A percentile compares a stretch with the other conserved stretches of the same genome.
Conservation (phyloP, 805 yeast genomes). For the Cyberlindnera maclurae region DNA sequence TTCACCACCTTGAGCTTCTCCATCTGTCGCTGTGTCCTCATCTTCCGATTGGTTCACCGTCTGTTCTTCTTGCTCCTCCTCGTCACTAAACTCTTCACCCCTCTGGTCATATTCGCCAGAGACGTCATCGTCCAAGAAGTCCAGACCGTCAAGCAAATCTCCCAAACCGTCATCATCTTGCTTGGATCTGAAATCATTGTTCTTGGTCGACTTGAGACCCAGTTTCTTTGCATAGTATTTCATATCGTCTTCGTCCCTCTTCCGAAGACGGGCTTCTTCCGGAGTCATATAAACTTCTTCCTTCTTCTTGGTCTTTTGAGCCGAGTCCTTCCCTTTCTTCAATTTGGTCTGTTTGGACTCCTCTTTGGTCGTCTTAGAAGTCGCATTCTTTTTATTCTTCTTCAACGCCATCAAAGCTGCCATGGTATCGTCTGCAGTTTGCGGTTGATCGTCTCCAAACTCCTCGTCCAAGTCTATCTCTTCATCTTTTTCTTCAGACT, state of each 20-base stretch:
- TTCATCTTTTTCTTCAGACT: conserved; percentile 29
- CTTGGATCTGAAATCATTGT: conserved; percentile 37
- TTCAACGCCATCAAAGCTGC: conserved; percentile 31
- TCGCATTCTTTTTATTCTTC: conserved; percentile 18
- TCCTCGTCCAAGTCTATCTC: conserved; percentile 8
- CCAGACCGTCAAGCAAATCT: conserved; percentile 69
- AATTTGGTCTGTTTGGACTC: conserved; percentile 7
- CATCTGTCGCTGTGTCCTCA: conserved; percentile 21
- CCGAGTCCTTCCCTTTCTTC: conserved; percentile 6
- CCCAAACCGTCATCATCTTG: conserved; percentile 74
- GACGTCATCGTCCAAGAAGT: conserved; percentile 29
- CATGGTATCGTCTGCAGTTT: conserved; percentile 36
- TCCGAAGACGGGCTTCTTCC: conserved; percentile 41
- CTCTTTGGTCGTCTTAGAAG: conserved; percentile 15
- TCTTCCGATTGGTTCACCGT: conserved; percentile 11
- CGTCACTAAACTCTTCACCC: conserved; percentile 19
- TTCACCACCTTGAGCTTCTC: conserved; percentile 18
- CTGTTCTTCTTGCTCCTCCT: conserved; percentile 23
- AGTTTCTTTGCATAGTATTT: conserved; percentile 76
- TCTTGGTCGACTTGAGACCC: conserved; percentile 53
- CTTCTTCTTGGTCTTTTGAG: conserved; percentile 8
- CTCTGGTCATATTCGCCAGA: conserved; percentile 20
- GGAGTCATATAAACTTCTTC: conserved; percentile 26
- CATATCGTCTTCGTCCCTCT: conserved; percentile 70
- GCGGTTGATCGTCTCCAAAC: conserved; percentile 1